phyloP scores from a whole-genome alignment of 2,329 filamentous ascomycete genomes.

The Torrubiella hemipterigena region DNA sequence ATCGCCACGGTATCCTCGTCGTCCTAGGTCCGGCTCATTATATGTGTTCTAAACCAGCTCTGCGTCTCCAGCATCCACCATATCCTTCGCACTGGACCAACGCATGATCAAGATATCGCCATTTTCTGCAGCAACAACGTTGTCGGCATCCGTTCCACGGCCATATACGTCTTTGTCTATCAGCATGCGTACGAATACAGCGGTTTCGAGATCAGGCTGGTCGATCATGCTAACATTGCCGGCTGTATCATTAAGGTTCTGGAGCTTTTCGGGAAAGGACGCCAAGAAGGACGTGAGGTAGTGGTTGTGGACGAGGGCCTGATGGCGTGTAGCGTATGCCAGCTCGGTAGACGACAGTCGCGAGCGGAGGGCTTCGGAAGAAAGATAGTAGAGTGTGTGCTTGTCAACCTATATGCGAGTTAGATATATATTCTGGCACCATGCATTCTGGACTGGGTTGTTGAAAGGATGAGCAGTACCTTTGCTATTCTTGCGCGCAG shows the following conservation, averaged over 20 bases:
- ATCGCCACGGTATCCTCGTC: too few species aligned
- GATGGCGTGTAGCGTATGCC: slow-evolving; percentile 74
- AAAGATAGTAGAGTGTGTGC: slow-evolving; percentile 63
- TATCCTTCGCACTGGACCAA: slow-evolving; percentile 60
- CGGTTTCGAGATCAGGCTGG: slow-evolving; percentile 66
- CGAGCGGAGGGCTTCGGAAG: slow-evolving; percentile 36
- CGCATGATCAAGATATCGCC: slow-evolving; percentile 58
- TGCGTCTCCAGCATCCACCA: slow-evolving; percentile 42
- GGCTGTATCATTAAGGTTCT: slow-evolving; percentile 80
- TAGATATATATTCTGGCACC: too few species aligned
- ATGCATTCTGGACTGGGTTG: too few species aligned
- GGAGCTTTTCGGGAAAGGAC: slow-evolving; percentile 66
- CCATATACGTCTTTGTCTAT: slow-evolving; percentile 46
- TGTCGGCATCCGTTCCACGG: slow-evolving; percentile 52
- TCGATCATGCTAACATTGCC: slow-evolving; percentile 92
- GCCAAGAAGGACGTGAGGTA: slow-evolving; percentile 76
- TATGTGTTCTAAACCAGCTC: slow-evolving; percentile 43
- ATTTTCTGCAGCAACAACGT: slow-evolving; percentile 42
- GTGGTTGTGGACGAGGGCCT: slow-evolving; percentile 72
- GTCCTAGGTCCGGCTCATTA: too few species aligned
- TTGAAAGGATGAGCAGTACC: too few species aligned
- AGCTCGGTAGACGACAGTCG: slow-evolving; percentile 68
- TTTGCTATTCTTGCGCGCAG: slow-evolving; percentile 80
- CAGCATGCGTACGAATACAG: slow-evolving; percentile 72
- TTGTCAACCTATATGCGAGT: slow-evolving; percentile 51